Percentiles rank a stretch among this genome's conserved stretches.
Evolutionary conservation across 768 basidiomycete genomes (phyloP).

Genomic region (Boletus huronensis): DNA sequence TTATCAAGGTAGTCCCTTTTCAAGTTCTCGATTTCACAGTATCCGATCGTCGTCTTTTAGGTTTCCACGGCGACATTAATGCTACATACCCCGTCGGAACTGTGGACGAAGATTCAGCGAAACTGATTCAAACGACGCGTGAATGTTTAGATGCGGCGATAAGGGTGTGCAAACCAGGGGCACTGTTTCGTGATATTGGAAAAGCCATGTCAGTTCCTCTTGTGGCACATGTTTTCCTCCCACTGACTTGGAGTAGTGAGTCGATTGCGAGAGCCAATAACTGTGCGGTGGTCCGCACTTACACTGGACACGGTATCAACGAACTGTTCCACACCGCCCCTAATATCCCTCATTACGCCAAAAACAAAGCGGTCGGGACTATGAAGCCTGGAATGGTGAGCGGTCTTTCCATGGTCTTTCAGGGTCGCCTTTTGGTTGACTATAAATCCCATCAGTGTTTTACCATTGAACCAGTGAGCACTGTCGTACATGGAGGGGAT

Average conservation of each 20-base stretch:
- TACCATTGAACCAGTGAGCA: constrained; percentile 74
- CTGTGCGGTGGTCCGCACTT: constrained; percentile 88
- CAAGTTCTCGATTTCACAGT: background rate
- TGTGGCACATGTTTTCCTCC: constrained; percentile 9
- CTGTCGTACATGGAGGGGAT: background rate
- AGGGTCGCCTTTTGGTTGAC: constrained; percentile 5
- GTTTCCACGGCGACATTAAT: constrained; percentile 91
- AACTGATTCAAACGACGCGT: constrained; percentile 79
- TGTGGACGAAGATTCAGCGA: constrained; percentile 78
- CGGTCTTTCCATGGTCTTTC: background rate
- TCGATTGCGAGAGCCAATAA: constrained; percentile 78
- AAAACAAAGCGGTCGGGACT: constrained; percentile 87
- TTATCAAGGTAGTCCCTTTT: constrained; percentile 55
- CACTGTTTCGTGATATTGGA: constrained; percentile 84
- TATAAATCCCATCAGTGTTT: constrained; percentile 44
- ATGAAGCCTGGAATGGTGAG: constrained; percentile 94
- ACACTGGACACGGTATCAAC: constrained; percentile 90
- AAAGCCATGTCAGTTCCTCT: constrained; percentile 65
- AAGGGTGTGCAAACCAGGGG: constrained; percentile 89
- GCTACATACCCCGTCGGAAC: constrained; percentile 88
- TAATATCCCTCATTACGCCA: constrained; percentile 92
- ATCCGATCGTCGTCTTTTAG: constrained; percentile 34
- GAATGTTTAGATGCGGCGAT: constrained; percentile 87
- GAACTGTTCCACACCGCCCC: constrained; percentile 81
- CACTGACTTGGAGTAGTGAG: constrained; percentile 50